These are phyloP conservation scores for Fusarium dimerum DNA, from an alignment of 2,329 filamentous ascomycete genomes.

Conservation along the genomic window DNA sequence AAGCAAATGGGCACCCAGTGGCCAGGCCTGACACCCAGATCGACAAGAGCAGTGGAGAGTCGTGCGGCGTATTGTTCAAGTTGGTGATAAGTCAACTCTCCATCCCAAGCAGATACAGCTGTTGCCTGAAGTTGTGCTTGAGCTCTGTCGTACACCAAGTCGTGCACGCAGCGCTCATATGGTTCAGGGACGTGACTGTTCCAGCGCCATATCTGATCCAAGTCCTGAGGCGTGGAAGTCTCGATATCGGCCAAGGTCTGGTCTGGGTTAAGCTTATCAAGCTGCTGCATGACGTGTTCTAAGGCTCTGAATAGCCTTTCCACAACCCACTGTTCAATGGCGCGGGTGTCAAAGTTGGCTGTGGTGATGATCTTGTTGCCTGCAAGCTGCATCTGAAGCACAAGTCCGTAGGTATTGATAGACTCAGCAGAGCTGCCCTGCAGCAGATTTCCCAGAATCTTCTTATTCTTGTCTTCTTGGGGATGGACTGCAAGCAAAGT, in stretches of 20 bases:
- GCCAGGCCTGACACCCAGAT: constrained; percentile 31
- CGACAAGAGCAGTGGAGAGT: constrained; percentile 38
- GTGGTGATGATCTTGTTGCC: neutral
- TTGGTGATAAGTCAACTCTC: constrained; percentile 41
- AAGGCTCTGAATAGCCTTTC: neutral
- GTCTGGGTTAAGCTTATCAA: neutral
- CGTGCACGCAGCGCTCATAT: constrained; percentile 24
- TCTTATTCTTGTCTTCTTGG: neutral
- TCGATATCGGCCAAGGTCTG: neutral
- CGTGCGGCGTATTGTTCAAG: constrained; percentile 40
- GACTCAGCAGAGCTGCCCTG: neutral
- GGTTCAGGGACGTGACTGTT: constrained; percentile 12
- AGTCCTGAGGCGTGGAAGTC: constrained; percentile 6
- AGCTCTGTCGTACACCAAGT: constrained; percentile 12
- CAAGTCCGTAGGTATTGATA: constrained; percentile 1
- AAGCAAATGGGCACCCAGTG: constrained; percentile 22
- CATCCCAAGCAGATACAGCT: constrained; percentile 30
- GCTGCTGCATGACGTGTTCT: constrained; percentile 2
- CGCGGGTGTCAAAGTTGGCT: constrained; percentile 6
- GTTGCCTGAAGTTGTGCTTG: constrained; percentile 13
- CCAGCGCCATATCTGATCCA: constrained; percentile 18
- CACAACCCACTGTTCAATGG: neutral
- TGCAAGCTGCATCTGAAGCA: neutral
- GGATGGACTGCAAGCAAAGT: constrained; percentile 10
- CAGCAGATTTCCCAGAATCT: neutral